Evolutionary conservation across 2,329 filamentous ascomycete genomes (phyloP).

Genomic region (Pestalotiopsis sp.): DNA sequence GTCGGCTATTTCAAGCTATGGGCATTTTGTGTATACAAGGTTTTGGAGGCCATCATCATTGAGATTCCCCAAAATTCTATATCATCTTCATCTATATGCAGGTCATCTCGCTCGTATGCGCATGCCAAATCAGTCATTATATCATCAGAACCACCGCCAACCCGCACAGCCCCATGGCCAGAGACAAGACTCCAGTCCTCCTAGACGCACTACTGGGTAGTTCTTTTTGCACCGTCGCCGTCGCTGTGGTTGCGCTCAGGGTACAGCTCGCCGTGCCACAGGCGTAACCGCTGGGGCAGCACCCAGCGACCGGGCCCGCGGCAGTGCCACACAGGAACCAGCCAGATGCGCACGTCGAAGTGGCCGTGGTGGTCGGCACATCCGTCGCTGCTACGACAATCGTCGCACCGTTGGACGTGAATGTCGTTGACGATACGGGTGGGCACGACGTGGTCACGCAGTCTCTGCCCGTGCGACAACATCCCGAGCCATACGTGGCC

Average conservation of each 20-base stretch:
- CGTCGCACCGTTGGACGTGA: conserved; percentile 70
- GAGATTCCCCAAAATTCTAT: too few relatives aligned
- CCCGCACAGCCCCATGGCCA: background rate
- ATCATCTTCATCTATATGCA: background rate
- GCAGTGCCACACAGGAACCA: conserved; percentile 73
- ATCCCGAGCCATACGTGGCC: conserved; percentile 80
- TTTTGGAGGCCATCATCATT: too few relatives aligned
- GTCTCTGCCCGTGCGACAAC: conserved; percentile 85
- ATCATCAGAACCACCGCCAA: background rate
- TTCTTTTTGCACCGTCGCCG: conserved; percentile 59
- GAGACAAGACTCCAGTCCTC: background rate
- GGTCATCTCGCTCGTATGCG: background rate
- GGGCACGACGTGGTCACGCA: conserved; percentile 84
- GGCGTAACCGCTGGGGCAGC: conserved; percentile 77
- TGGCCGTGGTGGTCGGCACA: conserved; percentile 39
- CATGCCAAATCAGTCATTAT: background rate
- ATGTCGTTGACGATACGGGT: conserved; percentile 58
- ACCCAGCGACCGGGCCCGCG: conserved; percentile 70
- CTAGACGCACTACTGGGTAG: conserved; percentile 35
- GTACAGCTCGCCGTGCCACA: conserved; percentile 78
- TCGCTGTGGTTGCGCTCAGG: conserved; percentile 52
- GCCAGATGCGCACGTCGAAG: conserved; percentile 68
- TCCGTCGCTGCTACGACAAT: conserved; percentile 65
- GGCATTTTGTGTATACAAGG: too few relatives aligned
- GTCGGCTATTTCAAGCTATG: too few relatives aligned